phyloP scores from a whole-genome alignment of 2,329 filamentous ascomycete species.

The Cordyceps fumosorosea region DNA sequence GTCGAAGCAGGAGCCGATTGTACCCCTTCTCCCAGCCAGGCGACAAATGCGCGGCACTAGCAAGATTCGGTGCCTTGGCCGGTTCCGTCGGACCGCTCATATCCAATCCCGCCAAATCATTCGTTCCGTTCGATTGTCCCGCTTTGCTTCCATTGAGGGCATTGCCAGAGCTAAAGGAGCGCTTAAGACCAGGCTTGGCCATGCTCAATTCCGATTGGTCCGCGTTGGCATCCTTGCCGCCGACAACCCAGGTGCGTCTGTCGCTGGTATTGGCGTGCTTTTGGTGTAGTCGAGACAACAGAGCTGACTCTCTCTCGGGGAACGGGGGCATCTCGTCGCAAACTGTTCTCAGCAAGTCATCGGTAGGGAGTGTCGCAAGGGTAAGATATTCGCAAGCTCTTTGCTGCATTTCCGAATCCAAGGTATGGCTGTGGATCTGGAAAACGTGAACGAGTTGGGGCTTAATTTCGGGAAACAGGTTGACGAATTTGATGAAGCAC shows the following conservation, averaged over 20 bases:
- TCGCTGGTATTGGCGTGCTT: slow-evolving; percentile 91
- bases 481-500: slow-evolving; percentile 95
- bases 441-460: slow-evolving; percentile 89
- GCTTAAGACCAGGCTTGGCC: slow-evolving; percentile 75
- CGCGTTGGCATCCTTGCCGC: slow-evolving; percentile 86
- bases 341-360: slow-evolving; percentile 86
- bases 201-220: slow-evolving; percentile 74
- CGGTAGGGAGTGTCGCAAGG: slow-evolving; percentile 76
- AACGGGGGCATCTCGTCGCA: slow-evolving; percentile 99
- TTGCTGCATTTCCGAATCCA: slow-evolving; percentile 94
- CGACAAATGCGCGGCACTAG: slow-evolving; percentile 84
- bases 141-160: slow-evolving; percentile 41
- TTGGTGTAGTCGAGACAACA: slow-evolving; percentile 87
- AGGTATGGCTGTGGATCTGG: slow-evolving; percentile 82
- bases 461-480: slow-evolving; percentile 97
- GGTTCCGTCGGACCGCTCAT: slow-evolving; percentile 58
- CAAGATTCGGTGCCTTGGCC: slow-evolving; percentile 71
- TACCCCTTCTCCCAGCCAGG: slow-evolving; percentile 93
- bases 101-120: slow-evolving; percentile 77
- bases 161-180: slow-evolving; percentile 66
- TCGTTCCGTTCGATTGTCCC: slow-evolving; percentile 43
- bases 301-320: slow-evolving; percentile 84
- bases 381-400: slow-evolving; percentile 91
- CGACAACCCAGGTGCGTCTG: slow-evolving; percentile 96
- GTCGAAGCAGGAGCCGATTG: slow-evolving; percentile 68